Percentiles rank a stretch among this genome's conserved stretches.
Conservation (phyloP, 1,284 basidiomycete species). For the Cryptococcus floricola region DNA sequence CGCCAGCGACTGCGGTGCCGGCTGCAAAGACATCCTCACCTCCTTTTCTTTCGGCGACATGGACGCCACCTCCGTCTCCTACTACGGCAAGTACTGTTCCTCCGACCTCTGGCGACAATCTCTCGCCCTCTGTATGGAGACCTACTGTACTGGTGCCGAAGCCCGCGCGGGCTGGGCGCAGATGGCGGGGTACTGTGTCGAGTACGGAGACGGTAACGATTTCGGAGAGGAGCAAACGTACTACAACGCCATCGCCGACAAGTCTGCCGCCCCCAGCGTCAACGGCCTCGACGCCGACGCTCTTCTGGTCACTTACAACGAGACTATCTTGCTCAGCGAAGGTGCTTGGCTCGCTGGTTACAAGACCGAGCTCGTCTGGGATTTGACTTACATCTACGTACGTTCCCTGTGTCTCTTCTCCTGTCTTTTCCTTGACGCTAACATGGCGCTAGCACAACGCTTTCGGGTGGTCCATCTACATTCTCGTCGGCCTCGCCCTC, state of each 20-base stretch:
- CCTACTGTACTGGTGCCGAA: constrained; percentile 13
- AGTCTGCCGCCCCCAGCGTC: not conserved
- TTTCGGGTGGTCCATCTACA: constrained; percentile 24
- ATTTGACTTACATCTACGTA: constrained; percentile 10
- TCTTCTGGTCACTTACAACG: constrained; percentile 5
- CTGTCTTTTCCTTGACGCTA: not conserved
- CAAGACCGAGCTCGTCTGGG: constrained; percentile 16
- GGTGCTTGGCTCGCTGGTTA: constrained; percentile 7
- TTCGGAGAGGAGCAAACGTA: not conserved
- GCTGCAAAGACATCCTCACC: no score
- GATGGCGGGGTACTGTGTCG: constrained; percentile 3
- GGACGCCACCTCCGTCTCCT: no score
- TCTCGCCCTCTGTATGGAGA: constrained; percentile 13
- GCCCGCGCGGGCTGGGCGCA: constrained; percentile 10
- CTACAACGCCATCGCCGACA: not conserved
- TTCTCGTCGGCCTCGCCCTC: constrained; percentile 16
- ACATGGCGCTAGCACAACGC: constrained; percentile 17
- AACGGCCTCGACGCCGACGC: not conserved
- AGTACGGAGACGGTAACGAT: constrained; percentile 1
- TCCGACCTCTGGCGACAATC: constrained; percentile 4
- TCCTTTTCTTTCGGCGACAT: no score
- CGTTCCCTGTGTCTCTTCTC: not conserved
- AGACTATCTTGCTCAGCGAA: constrained; percentile 9
- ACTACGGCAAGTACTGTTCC: not conserved
- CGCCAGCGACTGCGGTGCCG: no score